phyloP scores from a whole-genome alignment of 2,329 filamentous ascomycete genomes.

The Trichoderma sp. region DNA sequence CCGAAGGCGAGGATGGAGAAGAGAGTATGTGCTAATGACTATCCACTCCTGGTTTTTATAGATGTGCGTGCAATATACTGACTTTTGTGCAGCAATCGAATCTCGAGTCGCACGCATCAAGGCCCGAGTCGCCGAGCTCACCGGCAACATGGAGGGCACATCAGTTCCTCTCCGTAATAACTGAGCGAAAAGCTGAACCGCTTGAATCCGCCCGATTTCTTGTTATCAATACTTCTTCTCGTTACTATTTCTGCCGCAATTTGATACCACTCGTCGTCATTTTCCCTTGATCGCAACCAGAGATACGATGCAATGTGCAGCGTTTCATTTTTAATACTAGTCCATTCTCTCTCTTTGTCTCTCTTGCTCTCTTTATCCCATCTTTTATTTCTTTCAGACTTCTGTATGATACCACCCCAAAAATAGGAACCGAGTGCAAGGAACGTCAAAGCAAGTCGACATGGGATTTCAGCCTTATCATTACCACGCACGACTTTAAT shows the following conservation, averaged over 20 bases:
- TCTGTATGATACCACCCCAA: slow-evolving; percentile 30
- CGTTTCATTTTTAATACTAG: slow-evolving; percentile 19
- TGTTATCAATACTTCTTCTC: background rate
- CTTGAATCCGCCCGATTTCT: background rate
- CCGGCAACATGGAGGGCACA: slow-evolving; percentile 71
- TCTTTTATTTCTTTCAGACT: slow-evolving; percentile 19
- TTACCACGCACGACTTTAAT: background rate
- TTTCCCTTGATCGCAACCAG: slow-evolving; percentile 14
- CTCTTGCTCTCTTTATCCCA: slow-evolving; percentile 8
- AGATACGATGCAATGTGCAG: slow-evolving; percentile 19
- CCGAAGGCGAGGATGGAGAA: slow-evolving; percentile 77
- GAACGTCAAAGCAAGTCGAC: background rate
- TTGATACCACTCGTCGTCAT: slow-evolving; percentile 22
- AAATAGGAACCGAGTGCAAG: slow-evolving; percentile 19
- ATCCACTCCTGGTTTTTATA: background rate
- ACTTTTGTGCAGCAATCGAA: slow-evolving; percentile 71
- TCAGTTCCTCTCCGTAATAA: slow-evolving; percentile 16
- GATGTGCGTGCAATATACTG: slow-evolving; percentile 20
- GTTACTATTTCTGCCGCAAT: slow-evolving; percentile 4
- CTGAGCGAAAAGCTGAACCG: background rate
- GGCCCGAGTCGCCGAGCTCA: slow-evolving; percentile 91
- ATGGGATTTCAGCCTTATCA: background rate
- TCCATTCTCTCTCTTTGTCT: background rate
- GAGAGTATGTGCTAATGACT: slow-evolving; percentile 67
- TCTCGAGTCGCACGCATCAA: slow-evolving; percentile 96